phyloP scores from a whole-genome alignment of 1,284 basidiomycete species.

The Pseudozyma thailandica region DNA sequence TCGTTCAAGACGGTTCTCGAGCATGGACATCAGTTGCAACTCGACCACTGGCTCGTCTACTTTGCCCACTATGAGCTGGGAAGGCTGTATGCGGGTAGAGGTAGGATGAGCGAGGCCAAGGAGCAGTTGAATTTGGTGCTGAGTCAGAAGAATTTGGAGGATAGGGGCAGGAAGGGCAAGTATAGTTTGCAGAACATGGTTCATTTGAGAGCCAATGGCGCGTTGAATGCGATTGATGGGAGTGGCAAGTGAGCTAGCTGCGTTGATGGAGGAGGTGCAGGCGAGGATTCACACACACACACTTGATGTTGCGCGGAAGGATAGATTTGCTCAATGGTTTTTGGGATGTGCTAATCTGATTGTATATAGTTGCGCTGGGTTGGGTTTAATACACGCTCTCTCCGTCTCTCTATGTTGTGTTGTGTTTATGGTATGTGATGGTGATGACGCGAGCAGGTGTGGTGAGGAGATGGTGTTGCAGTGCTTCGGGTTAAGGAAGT shows the following conservation, averaged over 20 bases:
- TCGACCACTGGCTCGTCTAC: slow-evolving; percentile 66
- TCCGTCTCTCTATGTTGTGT: no score
- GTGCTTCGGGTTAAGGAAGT: neutral
- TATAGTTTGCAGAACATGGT: slow-evolving; percentile 68
- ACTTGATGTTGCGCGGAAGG: no score
- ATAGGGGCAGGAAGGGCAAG: slow-evolving; percentile 63
- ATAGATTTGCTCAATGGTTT: no score
- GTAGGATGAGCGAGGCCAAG: slow-evolving; percentile 45
- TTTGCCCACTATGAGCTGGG: slow-evolving; percentile 68
- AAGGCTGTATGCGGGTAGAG: slow-evolving; percentile 53
- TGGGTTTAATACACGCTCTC: no score
- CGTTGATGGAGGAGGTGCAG: neutral
- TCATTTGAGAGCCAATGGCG: slow-evolving; percentile 61
- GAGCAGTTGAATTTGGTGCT: slow-evolving; percentile 60
- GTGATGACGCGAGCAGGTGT: no score
- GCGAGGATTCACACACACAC: neutral
- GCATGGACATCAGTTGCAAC: slow-evolving; percentile 48
- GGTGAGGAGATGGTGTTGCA: no score
- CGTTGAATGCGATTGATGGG: slow-evolving; percentile 47
- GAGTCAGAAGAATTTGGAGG: slow-evolving; percentile 60
- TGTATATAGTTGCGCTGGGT: no score
- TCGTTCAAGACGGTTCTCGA: slow-evolving; percentile 57
- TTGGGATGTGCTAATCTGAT: no score
- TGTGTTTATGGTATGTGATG: no score
- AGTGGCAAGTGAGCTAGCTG: slow-evolving; percentile 23